Conservation (phyloP, 805 yeast species). For the Tetrapisispora arboricola region DNA sequence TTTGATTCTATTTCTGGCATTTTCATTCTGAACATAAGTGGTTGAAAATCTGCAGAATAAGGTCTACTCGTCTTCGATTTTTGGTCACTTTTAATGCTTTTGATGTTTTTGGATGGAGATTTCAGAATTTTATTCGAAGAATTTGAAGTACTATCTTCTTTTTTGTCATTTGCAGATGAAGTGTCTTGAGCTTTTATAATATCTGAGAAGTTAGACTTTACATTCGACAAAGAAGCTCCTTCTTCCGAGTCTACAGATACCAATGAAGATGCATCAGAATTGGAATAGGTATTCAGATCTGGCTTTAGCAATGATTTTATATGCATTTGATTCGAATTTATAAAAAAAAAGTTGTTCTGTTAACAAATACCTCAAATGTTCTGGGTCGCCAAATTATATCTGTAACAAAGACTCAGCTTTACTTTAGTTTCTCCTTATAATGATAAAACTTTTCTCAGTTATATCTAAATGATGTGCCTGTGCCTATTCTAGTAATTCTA, state of each 20-base stretch:
- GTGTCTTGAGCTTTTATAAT: not conserved
- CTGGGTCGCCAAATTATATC: too few relatives aligned
- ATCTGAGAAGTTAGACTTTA: constrained; percentile 1
- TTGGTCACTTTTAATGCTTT: not conserved
- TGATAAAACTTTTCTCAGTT: too few relatives aligned
- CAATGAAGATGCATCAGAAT: not conserved
- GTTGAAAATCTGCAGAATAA: constrained; percentile 18
- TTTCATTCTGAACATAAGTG: constrained; percentile 18
- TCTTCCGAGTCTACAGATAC: not conserved
- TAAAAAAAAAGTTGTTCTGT: not conserved
- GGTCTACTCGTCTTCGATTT: not conserved
- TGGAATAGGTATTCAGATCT: not conserved
- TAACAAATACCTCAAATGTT: too few relatives aligned
- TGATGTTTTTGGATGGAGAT: not conserved
- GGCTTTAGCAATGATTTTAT: not conserved
- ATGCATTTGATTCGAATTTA: not conserved
- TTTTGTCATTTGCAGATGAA: not conserved
- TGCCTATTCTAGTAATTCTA: too few relatives aligned
- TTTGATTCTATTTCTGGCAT: not conserved
- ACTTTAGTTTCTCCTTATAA: too few relatives aligned
- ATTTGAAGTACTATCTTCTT: not conserved
- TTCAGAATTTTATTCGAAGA: not conserved
- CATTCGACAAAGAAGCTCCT: not conserved
- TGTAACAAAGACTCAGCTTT: too few relatives aligned
- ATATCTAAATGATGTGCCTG: too few relatives aligned